Conservation (phyloP, 2,329 filamentous ascomycete genomes). For the Trichophyton verrucosum region DNA sequence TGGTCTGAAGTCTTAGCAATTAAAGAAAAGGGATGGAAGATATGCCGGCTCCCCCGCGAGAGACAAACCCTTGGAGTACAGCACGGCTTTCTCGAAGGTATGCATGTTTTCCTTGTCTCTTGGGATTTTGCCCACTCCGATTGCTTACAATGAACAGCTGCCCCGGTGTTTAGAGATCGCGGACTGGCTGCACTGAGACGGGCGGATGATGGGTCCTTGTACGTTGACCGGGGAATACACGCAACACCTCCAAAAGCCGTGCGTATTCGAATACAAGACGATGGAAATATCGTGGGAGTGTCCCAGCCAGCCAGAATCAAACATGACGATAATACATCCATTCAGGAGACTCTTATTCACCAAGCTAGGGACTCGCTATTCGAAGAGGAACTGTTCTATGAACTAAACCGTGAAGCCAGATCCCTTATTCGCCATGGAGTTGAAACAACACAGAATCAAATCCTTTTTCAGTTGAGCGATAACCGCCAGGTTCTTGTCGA, state of each 20-base stretch:
- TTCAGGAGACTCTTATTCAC: slow-evolving; percentile 27
- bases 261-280: slow-evolving; percentile 52
- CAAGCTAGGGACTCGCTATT: slow-evolving; percentile 40
- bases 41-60: slow-evolving; percentile 65
- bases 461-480: slow-evolving; percentile 45
- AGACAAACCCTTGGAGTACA: slow-evolving; percentile 66
- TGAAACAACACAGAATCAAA: slow-evolving; percentile 45
- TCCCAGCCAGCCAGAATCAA: slow-evolving; percentile 24
- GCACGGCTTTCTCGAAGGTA: slow-evolving; percentile 74
- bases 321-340: slow-evolving; percentile 15
- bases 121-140: not conserved
- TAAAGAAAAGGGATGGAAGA: slow-evolving; percentile 72
- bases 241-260: slow-evolving; percentile 47
- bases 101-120: slow-evolving; percentile 14
- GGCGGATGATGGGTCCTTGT: slow-evolving; percentile 59
- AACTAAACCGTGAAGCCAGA: slow-evolving; percentile 71
- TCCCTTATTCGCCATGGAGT: slow-evolving; percentile 60
- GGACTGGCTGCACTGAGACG: slow-evolving; percentile 73
- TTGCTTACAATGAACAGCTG: slow-evolving; percentile 28
- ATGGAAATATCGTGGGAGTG: slow-evolving; percentile 47
- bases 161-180: slow-evolving; percentile 48
- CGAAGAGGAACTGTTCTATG: slow-evolving; percentile 72
- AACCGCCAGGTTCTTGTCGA: slow-evolving; percentile 53
- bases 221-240: slow-evolving; percentile 52
- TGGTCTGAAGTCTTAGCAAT: slow-evolving; percentile 79